These are phyloP conservation scores for Flaveria ramosissima DNA, from an alignment of 129 eudicot genomes.

Conservation along the genomic window DNA sequence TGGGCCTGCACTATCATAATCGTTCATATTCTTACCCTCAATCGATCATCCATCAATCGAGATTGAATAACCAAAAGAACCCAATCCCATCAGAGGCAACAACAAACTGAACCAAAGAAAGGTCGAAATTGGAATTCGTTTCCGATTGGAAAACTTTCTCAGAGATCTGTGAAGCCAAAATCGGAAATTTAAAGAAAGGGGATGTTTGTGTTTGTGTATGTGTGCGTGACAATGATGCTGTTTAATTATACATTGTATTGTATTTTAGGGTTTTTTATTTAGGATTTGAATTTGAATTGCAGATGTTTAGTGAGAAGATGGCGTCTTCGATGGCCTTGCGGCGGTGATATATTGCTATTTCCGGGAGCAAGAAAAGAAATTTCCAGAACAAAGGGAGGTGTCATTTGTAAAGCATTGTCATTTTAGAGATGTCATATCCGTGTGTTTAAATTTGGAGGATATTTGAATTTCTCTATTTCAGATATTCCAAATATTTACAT, in stretches of 20 bases:
- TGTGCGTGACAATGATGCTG: too few relatives aligned
- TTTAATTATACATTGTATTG: too few relatives aligned
- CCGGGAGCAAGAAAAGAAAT: slow-evolving; percentile 18
- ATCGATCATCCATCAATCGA: slow-evolving; percentile 49
- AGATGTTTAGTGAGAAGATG: not conserved
- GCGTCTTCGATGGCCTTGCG: slow-evolving; percentile 10
- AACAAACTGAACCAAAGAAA: too few relatives aligned
- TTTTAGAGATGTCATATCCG: not conserved
- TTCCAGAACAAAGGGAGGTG: slow-evolving; percentile 23
- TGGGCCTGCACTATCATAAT: slow-evolving; percentile 52
- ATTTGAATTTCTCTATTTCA: too few relatives aligned
- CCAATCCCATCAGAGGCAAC: too few relatives aligned
- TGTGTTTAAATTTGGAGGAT: too few relatives aligned
- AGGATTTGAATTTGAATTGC: too few relatives aligned
- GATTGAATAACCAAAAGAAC: not conserved
- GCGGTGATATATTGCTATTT: slow-evolving; percentile 6
- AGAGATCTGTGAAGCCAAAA: not conserved
- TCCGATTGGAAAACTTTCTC: not conserved
- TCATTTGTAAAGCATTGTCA: not conserved
- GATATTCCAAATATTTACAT: too few relatives aligned
- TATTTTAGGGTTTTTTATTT: too few relatives aligned
- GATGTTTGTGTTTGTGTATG: too few relatives aligned
- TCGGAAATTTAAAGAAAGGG: too few relatives aligned
- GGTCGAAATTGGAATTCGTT: too few relatives aligned
- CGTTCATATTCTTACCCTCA: slow-evolving; percentile 22